A percentile compares a stretch with the other conserved stretches of the same genome.
Evolutionary conservation across 306 rosid genomes (phyloP).

Genomic region (Elaeagnus macrophylla): DNA sequence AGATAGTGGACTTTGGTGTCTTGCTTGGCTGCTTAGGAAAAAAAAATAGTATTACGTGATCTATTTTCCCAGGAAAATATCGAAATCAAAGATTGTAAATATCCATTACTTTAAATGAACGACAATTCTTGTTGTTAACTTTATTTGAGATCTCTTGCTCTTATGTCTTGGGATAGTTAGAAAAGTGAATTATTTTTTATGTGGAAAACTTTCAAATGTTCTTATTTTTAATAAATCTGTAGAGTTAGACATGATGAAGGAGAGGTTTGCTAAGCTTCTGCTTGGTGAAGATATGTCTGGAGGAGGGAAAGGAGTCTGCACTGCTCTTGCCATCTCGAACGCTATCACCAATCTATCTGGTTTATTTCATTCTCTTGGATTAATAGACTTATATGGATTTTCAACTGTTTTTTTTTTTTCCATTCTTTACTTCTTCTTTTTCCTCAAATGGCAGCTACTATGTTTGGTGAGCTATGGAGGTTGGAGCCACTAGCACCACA

Average conservation of each 20-base stretch:
- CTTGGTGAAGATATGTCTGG: slow-evolving; percentile 98
- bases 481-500: slow-evolving; percentile 70
- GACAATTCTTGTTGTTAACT: no score
- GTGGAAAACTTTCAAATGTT: neutral
- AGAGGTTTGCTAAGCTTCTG: slow-evolving; percentile 80
- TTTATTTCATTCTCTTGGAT: slow-evolving; percentile 17
- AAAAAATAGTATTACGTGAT: neutral
- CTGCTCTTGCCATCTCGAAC: slow-evolving; percentile 89
- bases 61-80: neutral
- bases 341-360: slow-evolving; percentile 96
- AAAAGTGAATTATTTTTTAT: no score
- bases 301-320: slow-evolving; percentile 96
- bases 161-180: no score
- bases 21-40: no score
- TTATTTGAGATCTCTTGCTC: no score
- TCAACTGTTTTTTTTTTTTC: neutral
- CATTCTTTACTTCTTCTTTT: slow-evolving; percentile 11
- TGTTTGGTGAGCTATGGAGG: slow-evolving; percentile 91
- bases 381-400: neutral
- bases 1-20: no score
- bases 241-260: slow-evolving; percentile 96
- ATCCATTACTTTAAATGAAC: neutral
- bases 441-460: slow-evolving; percentile 64
- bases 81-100: neutral
- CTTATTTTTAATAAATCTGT: neutral